Conservation (phyloP, 2,329 filamentous ascomycete species). For the Trichoderma gracile region DNA sequence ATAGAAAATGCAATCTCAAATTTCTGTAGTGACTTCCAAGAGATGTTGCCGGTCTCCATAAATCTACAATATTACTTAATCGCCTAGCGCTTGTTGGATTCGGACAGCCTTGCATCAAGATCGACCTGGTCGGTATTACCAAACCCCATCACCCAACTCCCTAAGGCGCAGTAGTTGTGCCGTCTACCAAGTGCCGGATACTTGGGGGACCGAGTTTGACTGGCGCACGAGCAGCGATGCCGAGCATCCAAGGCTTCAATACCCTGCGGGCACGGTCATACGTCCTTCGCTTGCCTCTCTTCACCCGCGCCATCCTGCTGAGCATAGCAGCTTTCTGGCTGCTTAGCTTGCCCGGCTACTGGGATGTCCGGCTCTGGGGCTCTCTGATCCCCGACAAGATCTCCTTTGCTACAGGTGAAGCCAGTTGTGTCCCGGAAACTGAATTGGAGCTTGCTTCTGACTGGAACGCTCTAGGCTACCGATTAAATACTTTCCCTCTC, state of each 20-base stretch:
- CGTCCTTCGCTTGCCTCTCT: conserved; percentile 79
- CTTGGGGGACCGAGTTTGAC: conserved; percentile 12
- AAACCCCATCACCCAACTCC: background rate
- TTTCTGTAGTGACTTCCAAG: too few species aligned
- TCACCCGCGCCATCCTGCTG: conserved; percentile 71
- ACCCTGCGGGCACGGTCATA: conserved; percentile 76
- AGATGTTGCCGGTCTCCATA: background rate
- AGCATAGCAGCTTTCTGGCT: conserved; percentile 66
- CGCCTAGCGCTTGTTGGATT: background rate
- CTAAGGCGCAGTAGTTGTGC: conserved; percentile 6
- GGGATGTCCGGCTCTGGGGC: conserved; percentile 75
- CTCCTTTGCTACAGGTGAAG: conserved; percentile 64
- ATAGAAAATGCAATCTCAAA: too few species aligned
- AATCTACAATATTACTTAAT: background rate
- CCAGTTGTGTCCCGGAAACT: background rate
- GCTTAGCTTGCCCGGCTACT: conserved; percentile 66
- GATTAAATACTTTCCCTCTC: conserved; percentile 88
- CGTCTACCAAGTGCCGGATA: conserved; percentile 20
- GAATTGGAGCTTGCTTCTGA: background rate
- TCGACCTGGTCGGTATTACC: background rate
- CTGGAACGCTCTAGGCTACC: conserved; percentile 66
- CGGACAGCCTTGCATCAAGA: background rate
- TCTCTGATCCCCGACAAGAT: conserved; percentile 76
- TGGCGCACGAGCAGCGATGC: conserved; percentile 32
- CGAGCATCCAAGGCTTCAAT: conserved; percentile 48